Conservation (phyloP, 768 basidiomycete species). For the Psilocybe tampanensis region DNA sequence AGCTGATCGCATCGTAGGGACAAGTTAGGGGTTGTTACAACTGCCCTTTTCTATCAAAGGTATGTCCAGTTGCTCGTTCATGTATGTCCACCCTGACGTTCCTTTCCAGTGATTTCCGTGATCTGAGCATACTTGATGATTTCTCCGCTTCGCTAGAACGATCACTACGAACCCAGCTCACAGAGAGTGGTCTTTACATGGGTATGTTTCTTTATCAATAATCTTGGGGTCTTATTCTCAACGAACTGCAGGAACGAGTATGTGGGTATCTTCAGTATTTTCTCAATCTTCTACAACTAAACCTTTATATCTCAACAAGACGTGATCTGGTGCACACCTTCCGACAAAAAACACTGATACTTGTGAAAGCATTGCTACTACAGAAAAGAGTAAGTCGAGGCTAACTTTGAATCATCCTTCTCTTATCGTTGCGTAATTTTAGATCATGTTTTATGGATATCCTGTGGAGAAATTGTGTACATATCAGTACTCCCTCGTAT, state of each 20-base stretch:
- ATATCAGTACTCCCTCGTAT: conserved; percentile 96
- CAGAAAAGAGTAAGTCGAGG: conserved; percentile 75
- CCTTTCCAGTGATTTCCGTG: conserved; percentile 73
- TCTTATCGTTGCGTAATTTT: conserved; percentile 6
- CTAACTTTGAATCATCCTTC: not conserved
- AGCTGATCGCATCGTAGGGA: conserved; percentile 50
- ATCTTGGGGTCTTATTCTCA: not conserved
- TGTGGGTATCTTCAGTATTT: conserved; percentile 45
- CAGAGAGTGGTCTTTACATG: conserved; percentile 94
- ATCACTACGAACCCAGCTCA: conserved; percentile 78
- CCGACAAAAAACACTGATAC: conserved; percentile 86
- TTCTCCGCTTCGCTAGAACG: conserved; percentile 79
- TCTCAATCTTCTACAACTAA: conserved; percentile 3
- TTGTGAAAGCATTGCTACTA: conserved; percentile 93
- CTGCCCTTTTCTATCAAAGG: conserved; percentile 87
- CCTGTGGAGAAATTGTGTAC: conserved; percentile 96
- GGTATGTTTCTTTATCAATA: conserved; percentile 49
- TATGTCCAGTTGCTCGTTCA: conserved; percentile 24
- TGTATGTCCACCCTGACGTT: not conserved
- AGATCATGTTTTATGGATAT: conserved; percentile 97
- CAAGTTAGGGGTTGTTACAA: conserved; percentile 92
- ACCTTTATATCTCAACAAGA: conserved; percentile 37
- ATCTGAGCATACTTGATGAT: conserved; percentile 86
- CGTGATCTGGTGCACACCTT: conserved; percentile 94
- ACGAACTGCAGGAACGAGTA: conserved; percentile 58